A percentile compares a stretch with the other conserved stretches of the same genome.
phyloP scores from a whole-genome alignment of 2,329 filamentous ascomycete genomes.

The Fusarium phyllophilum region DNA sequence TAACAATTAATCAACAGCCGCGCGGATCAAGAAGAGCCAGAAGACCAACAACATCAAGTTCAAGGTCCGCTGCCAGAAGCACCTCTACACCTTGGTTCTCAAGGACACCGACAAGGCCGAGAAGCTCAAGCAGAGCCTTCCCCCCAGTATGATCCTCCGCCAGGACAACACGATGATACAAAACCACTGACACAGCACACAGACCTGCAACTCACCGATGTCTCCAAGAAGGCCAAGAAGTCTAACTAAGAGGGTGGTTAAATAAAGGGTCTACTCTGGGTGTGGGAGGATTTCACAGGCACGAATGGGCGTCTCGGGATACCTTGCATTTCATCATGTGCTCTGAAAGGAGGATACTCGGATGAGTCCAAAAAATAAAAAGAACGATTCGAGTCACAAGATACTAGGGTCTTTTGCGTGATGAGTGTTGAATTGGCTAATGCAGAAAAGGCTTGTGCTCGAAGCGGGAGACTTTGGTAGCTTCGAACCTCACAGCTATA shows the following conservation, averaged over 20 bases:
- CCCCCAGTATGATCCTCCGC: slow-evolving; percentile 79
- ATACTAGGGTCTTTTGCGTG: slow-evolving; percentile 8
- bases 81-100: slow-evolving; percentile 97
- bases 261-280: slow-evolving; percentile 43
- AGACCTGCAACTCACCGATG: slow-evolving; percentile 65
- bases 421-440: slow-evolving; percentile 22
- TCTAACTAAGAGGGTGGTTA: slow-evolving; percentile 40
- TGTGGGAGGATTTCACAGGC: slow-evolving; percentile 50
- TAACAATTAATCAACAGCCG: slow-evolving; percentile 65
- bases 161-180: neutral
- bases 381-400: slow-evolving; percentile 50
- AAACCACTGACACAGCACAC: slow-evolving; percentile 23
- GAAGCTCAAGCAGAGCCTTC: slow-evolving; percentile 99
- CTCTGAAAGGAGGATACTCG: slow-evolving; percentile 52
- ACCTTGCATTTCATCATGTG: slow-evolving; percentile 62
- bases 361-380: slow-evolving; percentile 50
- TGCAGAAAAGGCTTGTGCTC: slow-evolving; percentile 42
- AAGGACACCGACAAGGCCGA: slow-evolving; percentile 99
- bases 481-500: slow-evolving; percentile 36
- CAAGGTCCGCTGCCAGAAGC: slow-evolving; percentile 98
- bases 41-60: slow-evolving; percentile 96
- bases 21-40: slow-evolving; percentile 96
- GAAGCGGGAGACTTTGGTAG: slow-evolving; percentile 34
- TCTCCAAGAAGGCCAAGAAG: slow-evolving; percentile 63
- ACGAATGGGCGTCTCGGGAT: slow-evolving; percentile 66